These are phyloP conservation scores for Talaromyces sp. DNA, from an alignment of 2,329 filamentous ascomycete species.

Conservation along the genomic window DNA sequence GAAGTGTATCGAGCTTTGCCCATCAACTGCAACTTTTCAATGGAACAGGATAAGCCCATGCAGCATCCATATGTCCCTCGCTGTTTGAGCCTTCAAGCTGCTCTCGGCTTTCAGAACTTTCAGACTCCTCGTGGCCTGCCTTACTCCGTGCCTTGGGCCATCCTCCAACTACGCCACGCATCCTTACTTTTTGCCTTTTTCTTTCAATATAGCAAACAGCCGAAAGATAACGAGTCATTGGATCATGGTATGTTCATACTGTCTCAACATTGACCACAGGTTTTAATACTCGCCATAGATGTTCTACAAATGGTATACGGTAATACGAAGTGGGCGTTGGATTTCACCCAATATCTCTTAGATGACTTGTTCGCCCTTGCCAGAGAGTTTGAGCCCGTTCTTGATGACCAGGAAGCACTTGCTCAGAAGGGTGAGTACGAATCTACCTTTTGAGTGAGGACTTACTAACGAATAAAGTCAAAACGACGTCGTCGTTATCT, in stretches of 20 bases:
- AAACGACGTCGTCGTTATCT: constrained; percentile 39
- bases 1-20: constrained; percentile 68
- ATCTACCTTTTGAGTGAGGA: not conserved
- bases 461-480: constrained; percentile 25
- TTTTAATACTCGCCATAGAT: constrained; percentile 47
- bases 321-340: constrained; percentile 73
- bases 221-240: constrained; percentile 42
- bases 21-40: constrained; percentile 75
- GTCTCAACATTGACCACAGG: not conserved
- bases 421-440: constrained; percentile 33
- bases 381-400: constrained; percentile 35
- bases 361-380: constrained; percentile 51
- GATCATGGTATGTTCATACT: constrained; percentile 52
- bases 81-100: constrained; percentile 73
- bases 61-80: constrained; percentile 70
- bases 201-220: constrained; percentile 62
- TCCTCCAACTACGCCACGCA: constrained; percentile 70
- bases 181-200: constrained; percentile 61
- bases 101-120: constrained; percentile 69
- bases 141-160: constrained; percentile 71
- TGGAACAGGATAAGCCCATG: constrained; percentile 72
- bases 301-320: constrained; percentile 69
- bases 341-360: constrained; percentile 57
- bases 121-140: constrained; percentile 60
- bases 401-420: constrained; percentile 35